Percentiles rank a stretch among this genome's conserved stretches.
These are phyloP conservation scores for Orbilia quercus DNA, from an alignment of 2,329 filamentous ascomycete species.

Conservation along the genomic window DNA sequence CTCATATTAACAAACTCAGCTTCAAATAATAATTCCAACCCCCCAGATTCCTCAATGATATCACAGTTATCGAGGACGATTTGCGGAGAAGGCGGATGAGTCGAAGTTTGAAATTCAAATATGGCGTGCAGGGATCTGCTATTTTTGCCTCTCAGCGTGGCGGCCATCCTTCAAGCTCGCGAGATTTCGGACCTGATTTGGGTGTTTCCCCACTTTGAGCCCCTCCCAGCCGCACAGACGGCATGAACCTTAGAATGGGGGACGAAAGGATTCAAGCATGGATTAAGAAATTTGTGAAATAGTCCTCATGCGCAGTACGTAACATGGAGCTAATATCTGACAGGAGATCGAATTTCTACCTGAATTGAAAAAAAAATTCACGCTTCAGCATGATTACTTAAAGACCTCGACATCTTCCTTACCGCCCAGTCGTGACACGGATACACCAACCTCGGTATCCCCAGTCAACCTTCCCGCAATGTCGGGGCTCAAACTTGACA, in stretches of 20 bases:
- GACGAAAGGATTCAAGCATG: not conserved
- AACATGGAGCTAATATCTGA: not conserved
- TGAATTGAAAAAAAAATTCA: too few relatives aligned
- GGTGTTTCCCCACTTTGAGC: constrained; percentile 5
- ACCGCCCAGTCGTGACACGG: not conserved
- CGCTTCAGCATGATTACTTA: not conserved
- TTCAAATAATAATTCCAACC: too few relatives aligned
- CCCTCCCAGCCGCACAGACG: constrained; percentile 14
- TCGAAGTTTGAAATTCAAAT: too few relatives aligned
- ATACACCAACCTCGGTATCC: not conserved
- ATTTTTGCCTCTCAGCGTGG: too few relatives aligned
- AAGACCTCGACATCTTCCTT: not conserved
- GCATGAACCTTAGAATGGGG: not conserved
- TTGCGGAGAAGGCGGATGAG: too few relatives aligned
- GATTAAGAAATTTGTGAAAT: not conserved
- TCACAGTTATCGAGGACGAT: too few relatives aligned
- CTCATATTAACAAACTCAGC: too few relatives aligned
- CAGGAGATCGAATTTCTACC: not conserved
- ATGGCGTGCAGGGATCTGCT: too few relatives aligned
- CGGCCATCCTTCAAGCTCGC: not conserved
- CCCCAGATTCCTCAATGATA: too few relatives aligned
- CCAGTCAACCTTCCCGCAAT: not conserved
- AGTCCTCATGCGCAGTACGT: not conserved
- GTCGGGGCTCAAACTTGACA: constrained; percentile 2
- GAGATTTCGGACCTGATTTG: not conserved